A percentile compares a stretch with the other conserved stretches of the same genome.
phyloP scores from a whole-genome alignment of 306 rosid genomes.

The Boehmeria nivea region DNA sequence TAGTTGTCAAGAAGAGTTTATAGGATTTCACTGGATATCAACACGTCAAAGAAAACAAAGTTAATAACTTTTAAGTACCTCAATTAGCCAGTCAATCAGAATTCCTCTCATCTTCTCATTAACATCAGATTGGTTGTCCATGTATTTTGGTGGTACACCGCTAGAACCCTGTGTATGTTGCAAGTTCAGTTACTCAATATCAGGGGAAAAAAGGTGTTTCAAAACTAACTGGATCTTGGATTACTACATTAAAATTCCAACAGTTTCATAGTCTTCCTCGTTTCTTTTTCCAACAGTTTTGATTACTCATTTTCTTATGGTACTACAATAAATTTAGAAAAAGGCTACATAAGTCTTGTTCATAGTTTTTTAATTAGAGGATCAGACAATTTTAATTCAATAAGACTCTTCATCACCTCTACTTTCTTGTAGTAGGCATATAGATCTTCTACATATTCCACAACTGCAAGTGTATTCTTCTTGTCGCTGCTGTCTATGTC shows the following conservation, averaged over 20 bases:
- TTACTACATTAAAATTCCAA: too few species aligned
- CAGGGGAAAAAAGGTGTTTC: too few species aligned
- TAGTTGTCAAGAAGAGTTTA: constrained; percentile 3
- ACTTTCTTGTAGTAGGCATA: constrained; percentile 37
- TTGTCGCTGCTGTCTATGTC: constrained; percentile 38
- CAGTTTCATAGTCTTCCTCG: too few species aligned
- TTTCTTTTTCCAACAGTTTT: too few species aligned
- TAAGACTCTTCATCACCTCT: constrained; percentile 29
- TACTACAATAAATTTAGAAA: too few species aligned
- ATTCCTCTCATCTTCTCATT: constrained; percentile 60
- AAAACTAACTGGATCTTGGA: too few species aligned
- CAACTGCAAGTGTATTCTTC: constrained; percentile 38
- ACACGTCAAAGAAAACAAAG: background rate
- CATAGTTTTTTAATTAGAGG: too few species aligned
- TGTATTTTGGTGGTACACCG: constrained; percentile 35
- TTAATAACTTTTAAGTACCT: constrained; percentile 29
- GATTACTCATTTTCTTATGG: background rate
- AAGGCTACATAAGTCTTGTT: background rate
- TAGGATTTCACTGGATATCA: background rate
- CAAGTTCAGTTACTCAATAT: background rate
- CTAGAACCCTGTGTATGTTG: constrained; percentile 30
- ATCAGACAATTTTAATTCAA: background rate
- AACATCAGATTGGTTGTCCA: constrained; percentile 46
- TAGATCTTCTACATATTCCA: constrained; percentile 45
- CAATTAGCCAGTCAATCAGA: constrained; percentile 57